Evolutionary conservation across 2,329 filamentous ascomycete genomes (phyloP).

Genomic region (Nigrospora sphaerica): DNA sequence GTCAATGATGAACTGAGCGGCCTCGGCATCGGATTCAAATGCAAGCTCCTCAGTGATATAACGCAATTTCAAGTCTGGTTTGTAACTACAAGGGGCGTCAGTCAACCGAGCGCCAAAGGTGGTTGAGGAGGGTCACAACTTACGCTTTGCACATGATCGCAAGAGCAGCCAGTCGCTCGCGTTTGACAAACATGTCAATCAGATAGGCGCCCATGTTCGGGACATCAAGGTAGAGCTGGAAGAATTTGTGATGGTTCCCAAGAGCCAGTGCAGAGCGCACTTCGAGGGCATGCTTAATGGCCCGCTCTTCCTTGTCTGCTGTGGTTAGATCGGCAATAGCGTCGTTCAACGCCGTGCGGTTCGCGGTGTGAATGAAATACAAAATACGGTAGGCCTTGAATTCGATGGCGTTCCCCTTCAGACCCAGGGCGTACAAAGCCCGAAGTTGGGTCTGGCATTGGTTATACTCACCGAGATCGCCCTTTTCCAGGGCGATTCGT

Average conservation of each 20-base stretch:
- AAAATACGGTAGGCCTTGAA: constrained; percentile 99
- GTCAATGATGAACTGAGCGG: constrained; percentile 83
- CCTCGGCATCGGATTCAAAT: constrained; percentile 88
- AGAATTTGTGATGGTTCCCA: constrained; percentile 97
- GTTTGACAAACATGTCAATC: constrained; percentile 97
- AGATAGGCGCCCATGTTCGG: constrained; percentile 97
- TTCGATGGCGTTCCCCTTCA: constrained; percentile 86
- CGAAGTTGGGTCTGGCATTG: constrained; percentile 98
- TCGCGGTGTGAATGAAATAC: constrained; percentile 98
- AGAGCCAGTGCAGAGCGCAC: constrained; percentile 87
- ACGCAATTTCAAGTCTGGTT: constrained; percentile 78
- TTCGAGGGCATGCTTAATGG: constrained; percentile 84
- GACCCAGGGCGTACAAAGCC: constrained; percentile 77
- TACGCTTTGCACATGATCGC: constrained; percentile 93
- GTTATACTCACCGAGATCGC: constrained; percentile 99
- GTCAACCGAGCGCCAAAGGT: not conserved
- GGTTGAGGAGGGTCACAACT: constrained; percentile 32
- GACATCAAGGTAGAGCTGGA: constrained; percentile 88
- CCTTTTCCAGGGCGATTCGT: constrained; percentile 94
- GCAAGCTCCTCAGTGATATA: constrained; percentile 95
- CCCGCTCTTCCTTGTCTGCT: constrained; percentile 81
- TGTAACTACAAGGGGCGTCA: constrained; percentile 60
- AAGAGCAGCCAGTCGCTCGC: constrained; percentile 85
- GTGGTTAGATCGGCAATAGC: constrained; percentile 96
- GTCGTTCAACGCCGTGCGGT: constrained; percentile 96